Evolutionary conservation across 2,329 filamentous ascomycete genomes (phyloP).

Genomic region (Aspergillus sp.): DNA sequence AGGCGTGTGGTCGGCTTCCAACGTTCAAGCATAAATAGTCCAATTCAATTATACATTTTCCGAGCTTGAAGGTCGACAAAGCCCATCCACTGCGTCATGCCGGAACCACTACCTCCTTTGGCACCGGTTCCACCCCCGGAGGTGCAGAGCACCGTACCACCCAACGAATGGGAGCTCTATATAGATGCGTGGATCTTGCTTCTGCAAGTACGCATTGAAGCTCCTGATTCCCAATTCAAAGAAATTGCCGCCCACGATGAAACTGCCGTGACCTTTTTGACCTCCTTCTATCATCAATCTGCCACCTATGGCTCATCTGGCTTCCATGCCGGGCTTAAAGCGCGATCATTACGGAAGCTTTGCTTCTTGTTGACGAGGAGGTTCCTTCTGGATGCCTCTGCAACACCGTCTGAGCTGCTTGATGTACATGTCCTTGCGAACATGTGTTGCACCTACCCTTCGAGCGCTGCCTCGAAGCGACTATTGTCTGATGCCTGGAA

Average conservation of each 20-base stretch:
- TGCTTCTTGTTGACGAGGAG: slow-evolving; percentile 66
- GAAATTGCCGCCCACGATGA: slow-evolving; percentile 56
- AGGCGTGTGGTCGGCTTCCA: too few species aligned
- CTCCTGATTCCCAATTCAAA: slow-evolving; percentile 59
- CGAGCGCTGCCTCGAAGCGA: slow-evolving; percentile 57
- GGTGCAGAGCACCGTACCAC: slow-evolving; percentile 66
- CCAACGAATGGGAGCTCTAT: slow-evolving; percentile 75
- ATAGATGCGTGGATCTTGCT: slow-evolving; percentile 75
- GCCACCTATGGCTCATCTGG: slow-evolving; percentile 37
- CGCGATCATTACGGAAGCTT: slow-evolving; percentile 59
- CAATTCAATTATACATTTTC: too few species aligned
- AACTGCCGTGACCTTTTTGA: slow-evolving; percentile 64
- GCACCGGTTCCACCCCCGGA: slow-evolving; percentile 72
- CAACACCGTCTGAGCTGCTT: slow-evolving; percentile 53
- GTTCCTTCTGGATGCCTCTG: slow-evolving; percentile 52
- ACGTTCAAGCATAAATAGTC: too few species aligned
- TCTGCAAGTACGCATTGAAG: slow-evolving; percentile 63
- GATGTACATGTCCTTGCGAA: slow-evolving; percentile 70
- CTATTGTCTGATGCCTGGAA: slow-evolving; percentile 56
- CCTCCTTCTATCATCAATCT: slow-evolving; percentile 64
- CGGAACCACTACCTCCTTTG: slow-evolving; percentile 64
- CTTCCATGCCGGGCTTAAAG: slow-evolving; percentile 38
- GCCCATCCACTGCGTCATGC: slow-evolving; percentile 28
- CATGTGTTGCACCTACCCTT: slow-evolving; percentile 67
- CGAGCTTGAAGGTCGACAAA: not conserved